Evolutionary conservation across 2,329 filamentous ascomycete genomes (phyloP), one percentile per base, ranked within the genome.

Genomic region (Clonostachys byssicola): DNA sequence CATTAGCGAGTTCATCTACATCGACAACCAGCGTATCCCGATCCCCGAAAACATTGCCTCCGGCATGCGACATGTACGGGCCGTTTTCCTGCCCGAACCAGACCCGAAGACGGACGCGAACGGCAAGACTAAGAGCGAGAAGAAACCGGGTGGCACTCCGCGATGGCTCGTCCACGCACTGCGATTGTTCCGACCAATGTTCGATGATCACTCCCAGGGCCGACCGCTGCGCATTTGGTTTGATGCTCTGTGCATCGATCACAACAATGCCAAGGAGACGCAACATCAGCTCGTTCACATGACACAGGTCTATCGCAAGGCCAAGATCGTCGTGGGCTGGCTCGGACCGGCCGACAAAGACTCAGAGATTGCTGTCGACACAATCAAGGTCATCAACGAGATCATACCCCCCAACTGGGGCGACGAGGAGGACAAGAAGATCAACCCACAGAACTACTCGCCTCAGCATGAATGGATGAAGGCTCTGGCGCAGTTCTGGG

Each of bases 341-440:
- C 48, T 58, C 10, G 56, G 56, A 35, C 45, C 48, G 18, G 57
- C 57, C 47, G 42, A 16, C 17, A 50, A 52, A 34, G 46, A 52
- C 43, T 53, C 55, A 4, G 52, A 56, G 34, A 35, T 42, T 12
- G 54, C 46, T 9, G 51, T 57, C 42, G 33, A 34, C 3, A 40
- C 43, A 2, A 45, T 58, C 4, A 49, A 44, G 8, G 46, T 51
- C 20, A 55, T 53, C 43, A 58, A 61, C 38, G 51, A 55, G 3
- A 51, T 50, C 35, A 58, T 62, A 42, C 60, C 60, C n/a, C 40
- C 46, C n/a, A 42, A 50, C 47, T 62, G 55, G 50, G 57, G 59
- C 16, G 56, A 58, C 46, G 54, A 58, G 6, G 57, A 54, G 14
- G 59, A 62, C 49, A 49, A 49, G 40, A 50, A 52, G 34, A 49